Evolutionary conservation across 305 asterid species (phyloP), one percentile per base, ranked within the genome.

Genomic region (Rubia peregrina): DNA sequence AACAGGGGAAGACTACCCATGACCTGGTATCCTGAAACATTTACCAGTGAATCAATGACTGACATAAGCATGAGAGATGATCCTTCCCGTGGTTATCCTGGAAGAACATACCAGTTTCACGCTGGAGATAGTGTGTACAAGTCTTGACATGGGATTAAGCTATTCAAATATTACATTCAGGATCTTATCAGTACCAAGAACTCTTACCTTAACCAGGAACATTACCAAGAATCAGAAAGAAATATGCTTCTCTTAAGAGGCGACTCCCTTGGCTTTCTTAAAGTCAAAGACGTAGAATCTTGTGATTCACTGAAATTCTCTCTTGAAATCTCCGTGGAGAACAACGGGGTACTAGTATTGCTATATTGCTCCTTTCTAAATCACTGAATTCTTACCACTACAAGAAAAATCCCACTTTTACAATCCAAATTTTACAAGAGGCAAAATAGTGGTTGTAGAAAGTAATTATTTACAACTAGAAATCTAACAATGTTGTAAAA

Each of bases 11-110:
- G 84, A 78, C 74, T 87, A 36, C 87, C 98, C 13, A 69, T 89
- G 83, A 91, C 96, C 40, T 93, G 98, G 98, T 93, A 93, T 78
- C 95, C 90, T 1, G 97, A 93, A 80, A 84, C 97, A 40, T 93
- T 84, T 86, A 87, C 95, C 49, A 75, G 70, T 7, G 82, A 87
- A 70, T 88, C 98, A 17, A 93, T 93, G 98, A 91, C 40, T 12
- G 83, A 91, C 84, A 93, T 93, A 97, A 85, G 78, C 83, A 89
- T 93, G 98, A 80, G 98, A 76, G 87, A 96, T 46, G 95, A 93
- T 71, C 87, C 87, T 48, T 74, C 90, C 13, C 87, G 84, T 26
- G 82, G 85, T 68, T 93, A 88, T 81, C 96, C 96, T 0, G 97
- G 98, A 83, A 83, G 98, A 81, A 91, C 96, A 33, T 84, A 93